These are phyloP conservation scores for Hyaloraphidium curvatum DNA, from an alignment of 192 early-diverging fungal genomes.

Conservation along the genomic window DNA sequence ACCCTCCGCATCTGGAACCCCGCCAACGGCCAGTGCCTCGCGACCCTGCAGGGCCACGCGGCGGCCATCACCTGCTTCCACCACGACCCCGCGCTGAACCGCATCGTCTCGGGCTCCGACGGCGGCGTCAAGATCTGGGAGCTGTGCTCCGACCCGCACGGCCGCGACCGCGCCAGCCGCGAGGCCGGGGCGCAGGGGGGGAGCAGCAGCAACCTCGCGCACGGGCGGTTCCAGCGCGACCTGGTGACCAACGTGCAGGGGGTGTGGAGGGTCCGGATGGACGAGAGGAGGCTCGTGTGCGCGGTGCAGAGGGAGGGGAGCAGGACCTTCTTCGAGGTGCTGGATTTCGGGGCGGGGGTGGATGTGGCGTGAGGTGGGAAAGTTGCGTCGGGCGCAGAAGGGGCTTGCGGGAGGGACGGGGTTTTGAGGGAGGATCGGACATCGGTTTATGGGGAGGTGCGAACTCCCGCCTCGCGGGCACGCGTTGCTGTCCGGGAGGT, in stretches of 20 bases:
- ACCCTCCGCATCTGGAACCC: slow-evolving; percentile 85
- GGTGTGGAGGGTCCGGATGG: slow-evolving; percentile 92
- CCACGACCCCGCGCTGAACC: slow-evolving; percentile 67
- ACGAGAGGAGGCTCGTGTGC: slow-evolving; percentile 55
- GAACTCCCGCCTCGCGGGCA: too few relatives aligned
- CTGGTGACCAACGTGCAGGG: slow-evolving; percentile 51
- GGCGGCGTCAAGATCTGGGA: slow-evolving; percentile 95
- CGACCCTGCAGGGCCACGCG: slow-evolving; percentile 46
- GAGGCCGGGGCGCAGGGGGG: neutral
- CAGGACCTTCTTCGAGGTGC: slow-evolving; percentile 28
- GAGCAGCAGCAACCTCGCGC: neutral
- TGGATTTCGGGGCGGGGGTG: slow-evolving; percentile 20
- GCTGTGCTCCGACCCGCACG: slow-evolving; percentile 23
- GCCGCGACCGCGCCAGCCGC: neutral
- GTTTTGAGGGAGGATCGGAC: too few relatives aligned
- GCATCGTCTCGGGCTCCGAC: slow-evolving; percentile 84
- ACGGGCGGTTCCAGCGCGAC: slow-evolving; percentile 64
- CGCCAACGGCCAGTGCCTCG: slow-evolving; percentile 38
- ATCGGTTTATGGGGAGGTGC: too few relatives aligned
- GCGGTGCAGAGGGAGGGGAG: slow-evolving; percentile 38
- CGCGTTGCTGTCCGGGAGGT: too few relatives aligned
- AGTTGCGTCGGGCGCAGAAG: too few relatives aligned
- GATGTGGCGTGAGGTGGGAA: too few relatives aligned
- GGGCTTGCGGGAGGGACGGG: too few relatives aligned
- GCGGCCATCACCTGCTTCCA: slow-evolving; percentile 98